Percentiles rank a stretch among this genome's conserved stretches.
Conservation (phyloP, 352 stramenopile species). For the Blastocystis sp. region DNA sequence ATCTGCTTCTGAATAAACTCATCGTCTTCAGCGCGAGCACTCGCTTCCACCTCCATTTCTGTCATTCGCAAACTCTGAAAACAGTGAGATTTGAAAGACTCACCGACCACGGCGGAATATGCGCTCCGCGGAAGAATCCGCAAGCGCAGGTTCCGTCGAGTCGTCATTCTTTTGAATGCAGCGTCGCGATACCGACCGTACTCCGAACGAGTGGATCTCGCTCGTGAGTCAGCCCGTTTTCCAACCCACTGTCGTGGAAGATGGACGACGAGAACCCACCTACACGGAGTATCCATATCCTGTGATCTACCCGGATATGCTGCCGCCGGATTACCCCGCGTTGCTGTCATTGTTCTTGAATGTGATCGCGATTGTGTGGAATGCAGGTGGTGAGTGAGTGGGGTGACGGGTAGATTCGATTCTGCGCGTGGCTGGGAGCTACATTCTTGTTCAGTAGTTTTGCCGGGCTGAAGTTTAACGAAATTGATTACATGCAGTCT, state of each 20-base stretch:
- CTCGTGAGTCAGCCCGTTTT: not conserved
- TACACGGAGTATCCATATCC: conserved; percentile 17
- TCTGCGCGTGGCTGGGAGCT: not conserved
- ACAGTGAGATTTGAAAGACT: not conserved
- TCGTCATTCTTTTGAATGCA: not conserved
- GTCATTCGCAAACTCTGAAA: too few species aligned
- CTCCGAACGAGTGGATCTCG: not conserved
- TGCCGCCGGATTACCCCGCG: conserved; percentile 37
- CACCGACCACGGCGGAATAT: not conserved
- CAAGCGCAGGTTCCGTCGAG: not conserved
- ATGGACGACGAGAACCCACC: not conserved
- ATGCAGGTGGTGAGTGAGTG: not conserved
- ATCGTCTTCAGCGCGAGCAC: conserved; percentile 21
- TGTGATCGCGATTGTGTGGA: conserved; percentile 16
- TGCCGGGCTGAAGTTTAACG: conserved; percentile 44
- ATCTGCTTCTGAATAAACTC: conserved; percentile 33
- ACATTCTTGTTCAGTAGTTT: conserved; percentile 2
- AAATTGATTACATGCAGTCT: conserved; percentile 38
- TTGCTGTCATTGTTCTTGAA: conserved; percentile 48
- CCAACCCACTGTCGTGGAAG: not conserved
- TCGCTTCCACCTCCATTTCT: too few species aligned
- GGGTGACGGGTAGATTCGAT: not conserved
- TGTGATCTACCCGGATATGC: conserved; percentile 9
- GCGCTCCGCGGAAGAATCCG: too few species aligned
- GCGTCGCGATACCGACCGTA: not conserved